Conservation (phyloP, 345 rosid genomes). For the Euclidium syriacum region DNA sequence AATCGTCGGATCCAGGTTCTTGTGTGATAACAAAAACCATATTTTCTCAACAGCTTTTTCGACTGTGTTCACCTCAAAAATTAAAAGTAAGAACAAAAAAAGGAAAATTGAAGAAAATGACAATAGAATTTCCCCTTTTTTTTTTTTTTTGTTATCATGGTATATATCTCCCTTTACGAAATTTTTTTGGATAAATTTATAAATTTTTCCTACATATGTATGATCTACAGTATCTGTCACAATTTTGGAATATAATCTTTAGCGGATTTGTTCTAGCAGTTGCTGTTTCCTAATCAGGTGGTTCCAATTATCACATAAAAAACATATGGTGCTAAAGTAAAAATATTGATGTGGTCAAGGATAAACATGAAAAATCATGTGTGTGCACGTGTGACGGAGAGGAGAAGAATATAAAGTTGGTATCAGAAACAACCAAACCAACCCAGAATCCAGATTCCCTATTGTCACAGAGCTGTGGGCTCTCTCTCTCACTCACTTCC, state of each 20-base stretch:
- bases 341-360: not conserved
- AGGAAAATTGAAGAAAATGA: no score
- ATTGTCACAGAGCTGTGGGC: slow-evolving; percentile 15
- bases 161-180: no score
- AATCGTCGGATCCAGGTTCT: not conserved
- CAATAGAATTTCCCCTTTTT: no score
- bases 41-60: no score
- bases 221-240: no score
- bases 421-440: not conserved
- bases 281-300: no score
- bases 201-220: no score
- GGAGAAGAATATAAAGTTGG: not conserved
- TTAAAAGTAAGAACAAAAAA: no score
- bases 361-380: not conserved
- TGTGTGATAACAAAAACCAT: not conserved
- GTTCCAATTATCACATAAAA: not conserved
- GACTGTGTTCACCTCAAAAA: not conserved
- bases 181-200: no score
- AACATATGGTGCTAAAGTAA: not conserved
- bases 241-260: no score
- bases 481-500: not conserved
- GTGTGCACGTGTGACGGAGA: slow-evolving; percentile 15
- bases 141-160: no score
- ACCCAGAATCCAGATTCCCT: slow-evolving; percentile 25
- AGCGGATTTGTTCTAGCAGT: no score